Conservation (phyloP, 2,329 filamentous ascomycete species). For the Cladosporium sp. region DNA sequence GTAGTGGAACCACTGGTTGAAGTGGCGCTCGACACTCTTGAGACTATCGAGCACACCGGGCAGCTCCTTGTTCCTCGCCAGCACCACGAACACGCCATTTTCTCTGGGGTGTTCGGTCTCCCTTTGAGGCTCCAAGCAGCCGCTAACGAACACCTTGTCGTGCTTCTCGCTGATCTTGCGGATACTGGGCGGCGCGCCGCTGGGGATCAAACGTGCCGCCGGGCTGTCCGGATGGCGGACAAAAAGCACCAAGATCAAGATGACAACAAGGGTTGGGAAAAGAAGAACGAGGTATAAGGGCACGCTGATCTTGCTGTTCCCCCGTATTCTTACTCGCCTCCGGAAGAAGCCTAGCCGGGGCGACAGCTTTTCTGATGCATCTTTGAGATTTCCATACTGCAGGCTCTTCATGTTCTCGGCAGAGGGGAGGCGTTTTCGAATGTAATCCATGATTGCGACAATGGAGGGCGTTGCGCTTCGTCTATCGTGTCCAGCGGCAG, state of each 20-base stretch:
- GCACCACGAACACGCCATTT: constrained; percentile 92
- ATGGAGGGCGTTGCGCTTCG: constrained; percentile 3
- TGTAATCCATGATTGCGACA: constrained; percentile 36
- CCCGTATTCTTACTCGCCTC: constrained; percentile 79
- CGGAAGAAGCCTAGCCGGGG: constrained; percentile 73
- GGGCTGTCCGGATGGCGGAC: constrained; percentile 80
- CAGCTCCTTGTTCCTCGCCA: constrained; percentile 92
- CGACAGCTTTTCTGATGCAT: constrained; percentile 37
- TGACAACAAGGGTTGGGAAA: constrained; percentile 85
- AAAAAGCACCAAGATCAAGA: constrained; percentile 86
- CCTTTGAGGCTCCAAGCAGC: constrained; percentile 69
- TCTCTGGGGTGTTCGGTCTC: constrained; percentile 74
- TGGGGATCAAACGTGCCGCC: constrained; percentile 78
- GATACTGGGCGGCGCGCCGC: constrained; percentile 81
- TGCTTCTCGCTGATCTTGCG: constrained; percentile 92
- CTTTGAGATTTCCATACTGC: constrained; percentile 30
- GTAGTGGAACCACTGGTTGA: constrained; percentile 98
- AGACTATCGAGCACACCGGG: constrained; percentile 94
- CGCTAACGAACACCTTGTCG: constrained; percentile 92
- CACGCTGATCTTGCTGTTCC: constrained; percentile 88
- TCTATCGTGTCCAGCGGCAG: constrained; percentile 7
- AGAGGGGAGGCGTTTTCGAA: constrained; percentile 41
- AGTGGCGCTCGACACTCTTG: constrained; percentile 96
- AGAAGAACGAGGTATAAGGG: constrained; percentile 87
- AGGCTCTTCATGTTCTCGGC: constrained; percentile 39